These are phyloP conservation scores for Scutellaria galericulata DNA, from an alignment of 257 asterid genomes.

Conservation along the genomic window DNA sequence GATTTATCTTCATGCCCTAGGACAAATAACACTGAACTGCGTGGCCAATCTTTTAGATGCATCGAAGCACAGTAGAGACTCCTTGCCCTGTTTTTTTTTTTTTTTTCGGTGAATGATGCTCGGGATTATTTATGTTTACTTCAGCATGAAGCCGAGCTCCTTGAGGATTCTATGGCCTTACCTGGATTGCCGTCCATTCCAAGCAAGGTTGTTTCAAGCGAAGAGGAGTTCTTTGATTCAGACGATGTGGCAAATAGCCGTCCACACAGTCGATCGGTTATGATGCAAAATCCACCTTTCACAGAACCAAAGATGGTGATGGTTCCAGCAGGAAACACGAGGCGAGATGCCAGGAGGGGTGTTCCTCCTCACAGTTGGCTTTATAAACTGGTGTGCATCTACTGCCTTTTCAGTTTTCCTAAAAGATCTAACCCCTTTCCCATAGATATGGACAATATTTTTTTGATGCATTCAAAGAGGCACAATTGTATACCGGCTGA, in stretches of 20 bases:
- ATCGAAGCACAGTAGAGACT: no score
- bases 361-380: conserved; percentile 79
- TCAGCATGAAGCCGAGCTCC: conserved; percentile 92
- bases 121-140: conserved; percentile 33
- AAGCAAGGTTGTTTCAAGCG: conserved; percentile 86
- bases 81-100: no score
- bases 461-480: not conserved
- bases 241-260: conserved; percentile 77
- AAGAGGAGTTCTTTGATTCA: conserved; percentile 90
- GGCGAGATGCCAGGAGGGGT: conserved; percentile 68
- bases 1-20: no score
- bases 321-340: conserved; percentile 56
- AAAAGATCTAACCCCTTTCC: not conserved
- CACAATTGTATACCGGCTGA: no score
- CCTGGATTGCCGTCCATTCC: conserved; percentile 88
- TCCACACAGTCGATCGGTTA: conserved; percentile 51
- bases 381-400: conserved; percentile 64
- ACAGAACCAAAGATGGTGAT: conserved; percentile 59
- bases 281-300: conserved; percentile 55
- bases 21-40: no score
- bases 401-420: conserved; percentile 14
- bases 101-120: not conserved
- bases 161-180: conserved; percentile 81
- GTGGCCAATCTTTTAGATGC: no score
- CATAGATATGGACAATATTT: not conserved